Conservation (phyloP, 2,329 filamentous ascomycete genomes). For the Xylaria sp. region DNA sequence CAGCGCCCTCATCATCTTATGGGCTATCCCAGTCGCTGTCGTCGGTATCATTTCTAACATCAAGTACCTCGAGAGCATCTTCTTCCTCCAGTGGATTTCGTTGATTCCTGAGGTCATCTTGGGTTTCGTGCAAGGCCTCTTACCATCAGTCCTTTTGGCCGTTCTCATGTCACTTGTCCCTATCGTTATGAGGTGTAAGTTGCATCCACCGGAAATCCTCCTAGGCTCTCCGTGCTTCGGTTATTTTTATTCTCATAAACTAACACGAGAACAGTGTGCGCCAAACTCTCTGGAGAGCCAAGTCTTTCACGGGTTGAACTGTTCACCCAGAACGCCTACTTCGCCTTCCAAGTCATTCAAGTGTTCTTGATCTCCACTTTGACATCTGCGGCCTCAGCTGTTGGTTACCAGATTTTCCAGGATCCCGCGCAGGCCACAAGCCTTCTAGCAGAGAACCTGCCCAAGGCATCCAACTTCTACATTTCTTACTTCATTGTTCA, state of each 20-base stretch:
- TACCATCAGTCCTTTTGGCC: slow-evolving; percentile 79
- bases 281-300: slow-evolving; percentile 79
- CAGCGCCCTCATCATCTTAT: slow-evolving; percentile 82
- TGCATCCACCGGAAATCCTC: neutral
- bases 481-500: slow-evolving; percentile 95
- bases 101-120: slow-evolving; percentile 72
- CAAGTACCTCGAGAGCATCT: slow-evolving; percentile 66
- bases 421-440: slow-evolving; percentile 66
- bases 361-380: slow-evolving; percentile 89
- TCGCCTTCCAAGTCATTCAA: slow-evolving; percentile 87
- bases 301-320: slow-evolving; percentile 82
- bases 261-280: slow-evolving; percentile 61
- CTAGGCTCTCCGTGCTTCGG: neutral
- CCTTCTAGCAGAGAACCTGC: slow-evolving; percentile 75
- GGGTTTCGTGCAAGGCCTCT: slow-evolving; percentile 82
- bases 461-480: slow-evolving; percentile 90
- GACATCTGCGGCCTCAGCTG: slow-evolving; percentile 77
- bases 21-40: slow-evolving; percentile 74
- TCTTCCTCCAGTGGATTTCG: slow-evolving; percentile 74
- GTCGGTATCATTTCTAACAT: slow-evolving; percentile 90
- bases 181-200: slow-evolving; percentile 75
- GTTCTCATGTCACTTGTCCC: slow-evolving; percentile 88
- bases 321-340: slow-evolving; percentile 90
- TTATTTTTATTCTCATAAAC: slow-evolving; percentile 8
- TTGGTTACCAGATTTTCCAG: slow-evolving; percentile 65